Base-by-base conservation (phyloP, 805 yeast genomes). In the Cyberlindnera bimundalis region DNA sequence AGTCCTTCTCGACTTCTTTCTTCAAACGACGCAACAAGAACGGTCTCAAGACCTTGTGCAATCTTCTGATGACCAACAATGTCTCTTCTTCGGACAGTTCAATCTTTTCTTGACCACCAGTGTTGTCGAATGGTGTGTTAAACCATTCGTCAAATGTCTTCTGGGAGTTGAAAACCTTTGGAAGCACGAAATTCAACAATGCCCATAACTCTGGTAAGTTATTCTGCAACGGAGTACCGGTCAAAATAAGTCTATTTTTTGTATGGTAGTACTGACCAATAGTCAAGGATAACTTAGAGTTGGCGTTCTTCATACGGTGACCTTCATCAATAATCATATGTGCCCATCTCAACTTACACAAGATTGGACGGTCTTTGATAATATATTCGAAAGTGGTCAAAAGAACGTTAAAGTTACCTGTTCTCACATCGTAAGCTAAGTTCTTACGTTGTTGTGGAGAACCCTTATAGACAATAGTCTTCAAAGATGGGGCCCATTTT, bases 271-370 rank as follows among this genome's bases (percentile, higher is more conserved):
- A 83, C 41, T 74, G 78, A 28, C 81, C 78, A 50, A 85, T 75
- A 0, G 93, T 84, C 39, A 68, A 68, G 0, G 91, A 82, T 42
- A 85, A 66, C 57, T 84, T 85, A 4, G 91, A 83, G 43, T 76
- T 76, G 2, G 89, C 71, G 56, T 85, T 85, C 59, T 85, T 85
- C 89, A 85, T 81, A 65, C 95, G 72, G 61, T 85, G 95, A 62
- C 95, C 95, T 70, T 85, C 95, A 70, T 85, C 95, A 50, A 85
- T 85, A 49, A 85, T 84, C 91, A 85, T 85, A 60, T 86, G 91
- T 28, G 82, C 82, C 80, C 90, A 85, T 48, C 75, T 75, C 52
- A 82, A 76, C 54, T 81, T 82, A 24, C 80, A 65, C 53, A 85
- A 66, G 15, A 85, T 56, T 7, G 89, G 81, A 47, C 87, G 75